Base-by-base conservation (phyloP, 164 flowering plant genomes). In the Stephania cephalantha region DNA sequence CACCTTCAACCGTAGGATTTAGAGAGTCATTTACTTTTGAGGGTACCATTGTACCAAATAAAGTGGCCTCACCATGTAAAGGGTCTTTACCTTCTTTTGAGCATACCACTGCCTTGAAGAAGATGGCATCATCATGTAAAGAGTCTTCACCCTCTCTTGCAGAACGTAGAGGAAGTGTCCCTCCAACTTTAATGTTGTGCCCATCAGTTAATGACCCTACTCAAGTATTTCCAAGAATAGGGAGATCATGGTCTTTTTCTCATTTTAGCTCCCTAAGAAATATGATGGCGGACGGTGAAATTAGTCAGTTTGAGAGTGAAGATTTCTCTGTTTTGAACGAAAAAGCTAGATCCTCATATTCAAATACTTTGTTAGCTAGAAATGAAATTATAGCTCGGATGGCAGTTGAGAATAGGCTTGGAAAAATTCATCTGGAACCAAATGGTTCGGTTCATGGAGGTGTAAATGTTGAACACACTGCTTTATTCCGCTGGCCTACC, bases 151-250 rank as follows among this genome's bases (percentile, higher is more conserved):
- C 86, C n/a, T 89, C 89, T 6, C 78, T 92, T 78, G 93, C 95
- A 11, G 93, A 88, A 78, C 91, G 93, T 44, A 81, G 92, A 74
- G 95, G 93, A 70, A 84, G 86, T 76, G 73, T 69, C 76, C 88
- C 88, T 70, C 91, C 92, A 13, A 80, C 91, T 18, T 76, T 83
- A 20, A 83, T 84, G 86, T 75, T 84, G 80, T 71, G 87, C 45
- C 80, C 85, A 18, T 73, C 90, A 29, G 70, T 79, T 68, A 85
- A 83, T 78, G 83, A 85, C 68, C 76, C 81, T 42, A 69, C 86
- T 73, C 78, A 67, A 74, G 80, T 76, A 42, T 78, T 82, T 42
- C 81, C 52, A 76, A 85, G 76, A 42, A 64, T 87, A 71, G 76
- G 75, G 31, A 85, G 86, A 64, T 85, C 88, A 45, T 79, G 83